Conservation (phyloP, 495 filamentous ascomycete genomes). For the Penicillium nucicola region DNA sequence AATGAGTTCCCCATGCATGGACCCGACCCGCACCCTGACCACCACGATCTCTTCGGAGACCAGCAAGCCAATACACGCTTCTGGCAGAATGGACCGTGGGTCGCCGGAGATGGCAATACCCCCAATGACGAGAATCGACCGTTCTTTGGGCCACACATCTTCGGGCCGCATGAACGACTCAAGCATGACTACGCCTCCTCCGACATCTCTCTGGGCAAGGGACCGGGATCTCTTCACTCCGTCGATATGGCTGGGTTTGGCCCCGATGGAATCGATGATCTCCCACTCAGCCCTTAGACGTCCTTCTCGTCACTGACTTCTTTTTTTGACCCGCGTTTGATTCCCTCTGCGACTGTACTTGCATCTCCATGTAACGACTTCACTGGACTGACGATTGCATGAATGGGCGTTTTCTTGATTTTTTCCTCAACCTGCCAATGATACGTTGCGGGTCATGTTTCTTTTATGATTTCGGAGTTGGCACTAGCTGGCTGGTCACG, state of each 20-base stretch:
- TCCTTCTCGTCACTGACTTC: not conserved
- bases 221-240: conserved; percentile 45
- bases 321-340: conserved; percentile 9
- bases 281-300: conserved; percentile 41
- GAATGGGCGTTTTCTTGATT: conserved; percentile 44
- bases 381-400: conserved; percentile 47
- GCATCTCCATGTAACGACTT: conserved; percentile 46
- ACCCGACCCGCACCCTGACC: conserved; percentile 39
- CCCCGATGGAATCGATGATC: conserved; percentile 39
- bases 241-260: conserved; percentile 51
- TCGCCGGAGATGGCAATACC: conserved; percentile 46
- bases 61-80: conserved; percentile 49
- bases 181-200: conserved; percentile 52
- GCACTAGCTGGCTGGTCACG: conserved; percentile 37
- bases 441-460: conserved; percentile 24
- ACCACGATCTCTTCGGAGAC: conserved; percentile 48
- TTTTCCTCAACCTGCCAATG: conserved; percentile 23
- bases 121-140: conserved; percentile 48
- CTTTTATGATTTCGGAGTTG: conserved; percentile 31
- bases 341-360: conserved; percentile 27
- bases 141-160: conserved; percentile 43
- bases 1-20: conserved; percentile 44
- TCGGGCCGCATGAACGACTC: conserved; percentile 42
- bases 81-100: conserved; percentile 48
- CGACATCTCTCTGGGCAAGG: conserved; percentile 44